Evolutionary conservation across 441 rosid genomes (phyloP), one percentile per base, ranked within the genome.

Genomic region (Lepidium campestre): DNA sequence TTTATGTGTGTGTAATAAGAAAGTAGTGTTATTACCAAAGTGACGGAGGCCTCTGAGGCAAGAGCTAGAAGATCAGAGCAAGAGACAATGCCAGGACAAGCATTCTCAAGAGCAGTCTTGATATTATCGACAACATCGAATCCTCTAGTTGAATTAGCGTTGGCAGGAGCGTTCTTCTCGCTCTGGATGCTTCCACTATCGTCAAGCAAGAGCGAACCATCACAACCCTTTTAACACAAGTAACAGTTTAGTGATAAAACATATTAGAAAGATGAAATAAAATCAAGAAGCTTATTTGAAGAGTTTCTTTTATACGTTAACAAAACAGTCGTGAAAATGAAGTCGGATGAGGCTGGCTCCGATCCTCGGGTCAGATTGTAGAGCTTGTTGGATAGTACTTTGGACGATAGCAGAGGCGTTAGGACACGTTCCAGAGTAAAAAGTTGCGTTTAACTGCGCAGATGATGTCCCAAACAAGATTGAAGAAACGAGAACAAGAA

Each of bases 251-350:
- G 53, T 13, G 5, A 25, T 25, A 2, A 25, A 25, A 25, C 7
- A 25, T 25, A 25, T 5, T 4, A 25, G 29, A 25, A 25, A 25
- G 5, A 42, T 4, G 29, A 54, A 5, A 44, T 1, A 10, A 20
- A 15, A 48, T 6, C 22, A 35, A 36, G 36, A 71, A 54, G 32
- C 13, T 52, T 15, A 27, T 12, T 4, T 46, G 10, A 25, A 23
- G 14, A 65, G 31, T 9, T 32, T 35, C 11, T 19, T 1, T 5
- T 22, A 46, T 77, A 88, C 95, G 57, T 90, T 31, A 32, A 85
- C 90, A 52, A 85, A 85, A 41, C 90, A 85, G 50, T 85, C 90
- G 49, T 85, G 87, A 68, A 83, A 81, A 68, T 85, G 90, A 60
- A 85, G 82, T 4, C 86, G 82, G 59, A 80, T 77, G 14, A 85